Evolutionary conservation across 306 rosid genomes (phyloP), one percentile per base, ranked within the genome.

Genomic region (Crotalaria pallida): DNA sequence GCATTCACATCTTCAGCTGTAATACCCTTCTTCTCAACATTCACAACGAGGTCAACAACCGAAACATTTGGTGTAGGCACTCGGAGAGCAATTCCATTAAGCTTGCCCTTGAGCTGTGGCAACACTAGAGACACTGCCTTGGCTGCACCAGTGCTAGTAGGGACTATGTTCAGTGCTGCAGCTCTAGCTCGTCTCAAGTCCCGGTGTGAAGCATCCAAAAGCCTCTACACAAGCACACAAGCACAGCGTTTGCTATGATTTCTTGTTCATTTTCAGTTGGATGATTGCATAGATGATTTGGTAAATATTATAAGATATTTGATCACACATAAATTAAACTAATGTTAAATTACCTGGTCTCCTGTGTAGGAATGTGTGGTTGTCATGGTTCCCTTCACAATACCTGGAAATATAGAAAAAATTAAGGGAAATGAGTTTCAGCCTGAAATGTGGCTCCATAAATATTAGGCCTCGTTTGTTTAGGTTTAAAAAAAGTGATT

Each of bases 311-410:
- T 7, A 15, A 7, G 9, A 26, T 22, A 61, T 22, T 47, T 22
- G 3, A 57, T 24, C 12, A 58, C 47, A 58, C 47, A 10, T 15
- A 2, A 58, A 23, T 29, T 29, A 31, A 59, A 59, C 19, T 33
- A 18, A 29, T 31, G 43, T 11, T 9, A 62, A 24, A 43, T 44
- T 76, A 92, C 98, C 92, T 92, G 98, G 82, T 95, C 99, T 77
- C 99, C 99, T 0, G 99, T 95, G 89, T 95, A 95, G 55, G 99
- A 95, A 76, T 95, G 99, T 63, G 99, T 91, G 61, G 99, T 95
- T 75, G 96, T 95, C 99, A 95, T 95, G 79, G 99, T 95, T 79
- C 97, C 99, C 87, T 91, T 91, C 38, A 88, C 97, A 68, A 95
- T 95, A 72, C 95, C 98, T 92, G 83, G 59, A 78, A 59, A 57